Percentiles rank a stretch among this genome's conserved stretches.
Evolutionary conservation across 148 eudicot genomes (phyloP).

Genomic region (Drosera capensis): DNA sequence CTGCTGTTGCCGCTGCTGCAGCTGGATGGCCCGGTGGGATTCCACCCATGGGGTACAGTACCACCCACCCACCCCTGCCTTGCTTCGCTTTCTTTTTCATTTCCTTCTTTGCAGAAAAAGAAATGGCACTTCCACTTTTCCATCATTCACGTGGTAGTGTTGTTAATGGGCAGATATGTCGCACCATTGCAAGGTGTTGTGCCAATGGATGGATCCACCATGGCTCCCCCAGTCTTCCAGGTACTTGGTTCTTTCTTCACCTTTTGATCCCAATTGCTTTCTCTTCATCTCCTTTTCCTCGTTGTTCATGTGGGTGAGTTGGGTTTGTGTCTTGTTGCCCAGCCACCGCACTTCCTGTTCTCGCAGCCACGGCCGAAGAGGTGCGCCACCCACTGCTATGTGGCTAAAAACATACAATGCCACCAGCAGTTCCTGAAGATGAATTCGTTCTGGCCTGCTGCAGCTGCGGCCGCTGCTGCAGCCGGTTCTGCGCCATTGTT

Average conservation of each 20-base stretch:
- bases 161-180: constrained; percentile 49
- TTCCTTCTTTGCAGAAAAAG: neutral
- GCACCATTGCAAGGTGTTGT: constrained; percentile 95
- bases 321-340: constrained; percentile 10
- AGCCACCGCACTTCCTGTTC: constrained; percentile 39
- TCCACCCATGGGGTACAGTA: constrained; percentile 76
- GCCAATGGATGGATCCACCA: constrained; percentile 63
- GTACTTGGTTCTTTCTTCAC: constrained; percentile 10
- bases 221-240: constrained; percentile 69
- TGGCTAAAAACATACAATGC: constrained; percentile 52
- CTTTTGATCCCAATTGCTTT: neutral
- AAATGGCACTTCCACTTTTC: too few species aligned
- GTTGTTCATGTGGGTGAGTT: too few species aligned
- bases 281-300: too few species aligned
- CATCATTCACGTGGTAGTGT: neutral
- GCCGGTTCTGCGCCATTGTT: constrained; percentile 47
- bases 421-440: constrained; percentile 79
- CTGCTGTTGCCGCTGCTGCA: constrained; percentile 33
- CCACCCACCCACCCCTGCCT: neutral
- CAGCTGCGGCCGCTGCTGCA: constrained; percentile 42
- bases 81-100: neutral
- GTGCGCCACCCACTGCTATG: constrained; percentile 75
- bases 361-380: constrained; percentile 72
- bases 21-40: constrained; percentile 77
- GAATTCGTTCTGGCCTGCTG: constrained; percentile 54